Percentiles rank a stretch among this genome's conserved stretches.
Conservation (phyloP, 73 alveolate genomes). For the Halteria grandinella region DNA sequence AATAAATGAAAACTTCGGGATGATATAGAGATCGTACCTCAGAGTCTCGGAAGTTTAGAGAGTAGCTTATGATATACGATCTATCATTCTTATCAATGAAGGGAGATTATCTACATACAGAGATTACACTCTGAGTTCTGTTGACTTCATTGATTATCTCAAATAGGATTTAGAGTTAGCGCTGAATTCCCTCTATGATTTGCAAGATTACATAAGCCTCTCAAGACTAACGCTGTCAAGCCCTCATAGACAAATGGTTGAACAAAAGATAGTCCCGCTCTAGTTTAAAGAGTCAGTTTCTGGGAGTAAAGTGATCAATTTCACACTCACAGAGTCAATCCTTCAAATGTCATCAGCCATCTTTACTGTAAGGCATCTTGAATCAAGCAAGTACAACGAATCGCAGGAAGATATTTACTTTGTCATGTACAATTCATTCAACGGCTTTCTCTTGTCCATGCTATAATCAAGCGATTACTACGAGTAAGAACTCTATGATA, state of each 20-base stretch:
- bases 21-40: conserved; percentile 37
- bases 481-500: conserved; percentile 8
- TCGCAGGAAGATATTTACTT: conserved; percentile 45
- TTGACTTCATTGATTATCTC: not conserved
- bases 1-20: conserved; percentile 42
- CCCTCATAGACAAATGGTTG: not conserved
- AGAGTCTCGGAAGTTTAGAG: conserved; percentile 35
- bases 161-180: conserved; percentile 25
- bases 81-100: conserved; percentile 31
- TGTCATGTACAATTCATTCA: conserved; percentile 42
- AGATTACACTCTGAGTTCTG: not conserved
- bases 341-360: conserved; percentile 54
- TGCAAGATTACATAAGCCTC: conserved; percentile 33
- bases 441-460: conserved; percentile 23
- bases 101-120: conserved; percentile 10
- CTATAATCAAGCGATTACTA: not conserved
- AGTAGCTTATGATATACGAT: conserved; percentile 55
- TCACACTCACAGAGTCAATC: conserved; percentile 48
- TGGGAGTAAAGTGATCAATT: conserved; percentile 11
- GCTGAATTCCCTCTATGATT: conserved; percentile 30
- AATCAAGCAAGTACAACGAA: conserved; percentile 4
- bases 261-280: conserved; percentile 22
- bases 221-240: conserved; percentile 24
- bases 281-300: conserved; percentile 29
- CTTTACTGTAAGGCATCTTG: conserved; percentile 42